A percentile compares a stretch with the other conserved stretches of the same genome.
These are phyloP conservation scores for Zoysia japonica DNA, from an alignment of 176 grass and related monocot genomes.

Conservation along the genomic window DNA sequence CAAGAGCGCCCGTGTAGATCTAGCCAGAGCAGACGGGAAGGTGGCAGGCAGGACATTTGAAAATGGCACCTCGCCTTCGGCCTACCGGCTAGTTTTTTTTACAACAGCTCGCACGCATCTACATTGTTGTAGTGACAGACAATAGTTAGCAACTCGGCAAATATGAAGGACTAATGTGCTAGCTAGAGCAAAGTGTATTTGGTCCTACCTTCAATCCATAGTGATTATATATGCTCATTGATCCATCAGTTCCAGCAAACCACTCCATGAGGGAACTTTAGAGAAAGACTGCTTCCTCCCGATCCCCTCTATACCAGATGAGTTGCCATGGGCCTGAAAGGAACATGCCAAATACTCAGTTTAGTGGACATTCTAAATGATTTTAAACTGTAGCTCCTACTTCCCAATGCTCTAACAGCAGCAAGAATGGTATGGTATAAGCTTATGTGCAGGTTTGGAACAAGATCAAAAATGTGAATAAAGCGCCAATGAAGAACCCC, in stretches of 20 bases:
- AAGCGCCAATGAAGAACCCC: not conserved
- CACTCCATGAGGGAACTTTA: slow-evolving; percentile 54
- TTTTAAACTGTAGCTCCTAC: not conserved
- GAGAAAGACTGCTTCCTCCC: slow-evolving; percentile 50
- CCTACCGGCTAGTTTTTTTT: not conserved
- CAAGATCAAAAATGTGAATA: not conserved
- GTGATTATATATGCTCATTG: slow-evolving; percentile 16
- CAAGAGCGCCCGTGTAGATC: not conserved
- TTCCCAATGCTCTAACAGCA: not conserved
- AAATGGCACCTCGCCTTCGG: slow-evolving; percentile 24
- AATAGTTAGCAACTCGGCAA: slow-evolving; percentile 21
- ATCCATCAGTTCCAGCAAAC: slow-evolving; percentile 47
- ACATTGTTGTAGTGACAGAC: not conserved
- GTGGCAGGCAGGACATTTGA: slow-evolving; percentile 27
- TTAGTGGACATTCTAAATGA: not conserved
- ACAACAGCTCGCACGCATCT: slow-evolving; percentile 22
- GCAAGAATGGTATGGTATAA: not conserved
- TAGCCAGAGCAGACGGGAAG: not conserved
- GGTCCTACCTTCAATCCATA: slow-evolving; percentile 24
- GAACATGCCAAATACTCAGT: not conserved
- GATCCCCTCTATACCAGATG: slow-evolving; percentile 44
- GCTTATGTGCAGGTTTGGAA: not conserved
- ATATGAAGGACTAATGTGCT: not conserved
- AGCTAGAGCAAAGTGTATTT: not conserved
- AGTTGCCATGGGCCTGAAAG: slow-evolving; percentile 61